phyloP scores from a whole-genome alignment of 371 early-diverging fungal species.

The Synchytrium microbalum region DNA sequence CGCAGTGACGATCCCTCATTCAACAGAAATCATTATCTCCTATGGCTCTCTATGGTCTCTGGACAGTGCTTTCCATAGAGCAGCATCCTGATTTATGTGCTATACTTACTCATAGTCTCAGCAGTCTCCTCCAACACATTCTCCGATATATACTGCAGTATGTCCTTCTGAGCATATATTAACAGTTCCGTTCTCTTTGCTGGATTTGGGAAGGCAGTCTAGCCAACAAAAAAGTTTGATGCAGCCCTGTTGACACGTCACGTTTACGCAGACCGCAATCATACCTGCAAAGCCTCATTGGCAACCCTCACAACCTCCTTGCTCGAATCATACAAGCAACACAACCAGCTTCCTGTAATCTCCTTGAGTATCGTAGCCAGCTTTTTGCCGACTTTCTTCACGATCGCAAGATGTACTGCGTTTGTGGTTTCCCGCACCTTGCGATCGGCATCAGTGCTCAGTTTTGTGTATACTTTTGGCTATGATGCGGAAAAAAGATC shows the following conservation, averaged over 20 bases:
- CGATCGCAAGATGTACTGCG: constrained; percentile 22
- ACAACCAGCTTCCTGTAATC: constrained; percentile 38
- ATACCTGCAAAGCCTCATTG: constrained; percentile 30
- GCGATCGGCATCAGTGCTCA: constrained; percentile 29
- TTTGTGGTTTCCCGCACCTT: constrained; percentile 29
- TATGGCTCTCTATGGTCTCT: too few relatives aligned
- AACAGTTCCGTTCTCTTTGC: constrained; percentile 29
- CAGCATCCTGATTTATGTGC: too few relatives aligned
- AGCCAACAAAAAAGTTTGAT: neutral
- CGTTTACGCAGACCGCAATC: too few relatives aligned
- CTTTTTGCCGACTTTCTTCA: constrained; percentile 23
- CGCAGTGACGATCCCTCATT: too few relatives aligned
- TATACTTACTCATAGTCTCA: constrained; percentile 31
- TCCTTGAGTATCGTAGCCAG: constrained; percentile 36
- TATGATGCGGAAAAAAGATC: constrained; percentile 3
- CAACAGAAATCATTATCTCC: too few relatives aligned
- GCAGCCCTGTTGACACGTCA: too few relatives aligned
- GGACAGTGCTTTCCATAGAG: too few relatives aligned
- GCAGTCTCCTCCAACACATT: constrained; percentile 32
- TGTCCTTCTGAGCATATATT: constrained; percentile 26
- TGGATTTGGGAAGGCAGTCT: constrained; percentile 36
- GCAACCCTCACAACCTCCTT: constrained; percentile 32
- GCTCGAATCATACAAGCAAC: constrained; percentile 29
- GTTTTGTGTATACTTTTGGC: constrained; percentile 29
- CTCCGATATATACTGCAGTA: constrained; percentile 22